phyloP scores from a whole-genome alignment of 352 stramenopile genomes.

The Phytopythium ostracodes region DNA sequence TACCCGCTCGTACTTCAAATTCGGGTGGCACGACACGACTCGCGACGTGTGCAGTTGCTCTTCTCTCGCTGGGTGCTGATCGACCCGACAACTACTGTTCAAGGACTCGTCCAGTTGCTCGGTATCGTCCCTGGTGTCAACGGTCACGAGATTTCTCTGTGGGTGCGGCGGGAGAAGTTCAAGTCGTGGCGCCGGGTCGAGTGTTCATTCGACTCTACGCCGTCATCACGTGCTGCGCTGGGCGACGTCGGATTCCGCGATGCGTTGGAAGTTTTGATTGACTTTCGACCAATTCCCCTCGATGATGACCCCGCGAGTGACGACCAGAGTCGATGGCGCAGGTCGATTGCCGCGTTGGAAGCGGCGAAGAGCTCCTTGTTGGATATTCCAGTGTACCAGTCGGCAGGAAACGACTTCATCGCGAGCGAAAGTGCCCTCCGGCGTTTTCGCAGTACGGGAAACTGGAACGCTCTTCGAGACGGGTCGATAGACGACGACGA shows the following conservation, averaged over 20 bases:
- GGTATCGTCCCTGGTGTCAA: constrained; percentile 53
- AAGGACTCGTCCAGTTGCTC: constrained; percentile 52
- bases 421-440: constrained; percentile 25
- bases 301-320: constrained; percentile 22
- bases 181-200: constrained; percentile 60
- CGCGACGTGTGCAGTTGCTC: constrained; percentile 49
- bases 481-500: constrained; percentile 23
- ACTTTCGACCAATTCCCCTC: constrained; percentile 48
- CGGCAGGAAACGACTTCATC: constrained; percentile 66
- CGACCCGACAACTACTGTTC: constrained; percentile 30
- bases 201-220: constrained; percentile 31
- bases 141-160: constrained; percentile 50
- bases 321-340: constrained; percentile 17
- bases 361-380: constrained; percentile 16
- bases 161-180: constrained; percentile 50
- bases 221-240: constrained; percentile 29
- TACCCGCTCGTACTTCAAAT: constrained; percentile 56
- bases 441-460: constrained; percentile 29
- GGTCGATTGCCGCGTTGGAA: constrained; percentile 16
- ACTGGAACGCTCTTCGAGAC: constrained; percentile 28
- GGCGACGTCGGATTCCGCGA: constrained; percentile 38
- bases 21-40: constrained; percentile 51
- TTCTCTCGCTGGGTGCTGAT: constrained; percentile 51
- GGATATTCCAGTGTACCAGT: constrained; percentile 40
- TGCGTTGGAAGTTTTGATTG: constrained; percentile 57